Base-by-base conservation (phyloP, 2,329 filamentous ascomycete genomes). In the Parascedosporium putredinis region DNA sequence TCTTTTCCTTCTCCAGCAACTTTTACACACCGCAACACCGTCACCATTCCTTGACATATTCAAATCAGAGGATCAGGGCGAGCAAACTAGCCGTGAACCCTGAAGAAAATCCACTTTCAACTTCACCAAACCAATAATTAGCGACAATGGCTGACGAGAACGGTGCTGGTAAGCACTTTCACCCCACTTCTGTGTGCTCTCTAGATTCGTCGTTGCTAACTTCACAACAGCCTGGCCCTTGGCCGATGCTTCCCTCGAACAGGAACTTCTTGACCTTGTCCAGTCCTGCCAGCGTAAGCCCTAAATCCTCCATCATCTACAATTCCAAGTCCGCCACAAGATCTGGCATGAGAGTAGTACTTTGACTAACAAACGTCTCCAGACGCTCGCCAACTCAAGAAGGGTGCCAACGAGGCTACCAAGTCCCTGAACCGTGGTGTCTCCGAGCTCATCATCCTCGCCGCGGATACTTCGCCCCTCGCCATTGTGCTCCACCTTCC, bases 371-470 rank as follows among this genome's bases (percentile, higher is more conserved):
- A n/a, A n/a, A n/a, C n/a, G n/a, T n/a, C n/a, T n/a, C n/a, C 38
- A 54, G 62, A 85, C 70, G 75, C 79, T 62, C 77, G 83, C 47
- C 87, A 93, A 75, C 70, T 90, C 57, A 93, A 93, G 77, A 94
- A 93, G 76, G 87, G 88, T 54, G 87, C 86, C 64, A 91, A 90
- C 76, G 85, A 88, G 67, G 74, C 81, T 33, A 95, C 88, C 64
- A 95, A 95, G 76, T 86, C 88, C 1, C 77, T 95, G 47, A 94
- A 93, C 74, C 84, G 91, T 59, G 90, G 91, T 71, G 89, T 91
- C 55, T 82, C 82, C 58, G 91, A 97, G 72, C 74, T 97, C 56
- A 83, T 95, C 62, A 79, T 97, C 59, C 81, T 96, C 50, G 88
- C 89, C 45, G 89, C 88, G 55, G 91, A 97, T 66, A 93, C 88